Evolutionary conservation across 1,284 basidiomycete species (phyloP), one percentile per base, ranked within the genome.

Genomic region (Ustilago nuda): DNA sequence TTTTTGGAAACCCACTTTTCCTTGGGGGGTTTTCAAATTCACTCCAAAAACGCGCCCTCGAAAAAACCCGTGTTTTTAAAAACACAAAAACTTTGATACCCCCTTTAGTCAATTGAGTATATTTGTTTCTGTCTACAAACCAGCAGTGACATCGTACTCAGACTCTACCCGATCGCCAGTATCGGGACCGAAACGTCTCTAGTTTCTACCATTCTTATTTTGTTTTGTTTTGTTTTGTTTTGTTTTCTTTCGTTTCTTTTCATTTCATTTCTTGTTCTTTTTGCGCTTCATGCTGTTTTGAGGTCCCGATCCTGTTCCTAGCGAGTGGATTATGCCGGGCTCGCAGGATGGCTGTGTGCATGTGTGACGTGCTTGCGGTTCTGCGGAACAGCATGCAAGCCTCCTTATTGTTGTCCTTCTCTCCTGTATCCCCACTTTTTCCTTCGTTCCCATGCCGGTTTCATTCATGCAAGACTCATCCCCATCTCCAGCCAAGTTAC

Each of bases 281-380:
- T 19, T 30, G n/a, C 11, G 17, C 45, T 27, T 17, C 13, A 19
- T 54, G 52, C 36, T 33, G 8, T 8, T 13, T 57, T 57, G 35
- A 46, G 41, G 35, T 32, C 46, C 52, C 57, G 39, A 56, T 1
- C 12, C 23, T 23, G 66, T 58, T 68, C 66, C 66, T 68, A 54
- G 66, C 51, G 23, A 65, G 63, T 51, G 64, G 64, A 51, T 57
- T 43, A 56, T 15, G 33, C 39, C 39, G 48, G 11, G 15, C 32
- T n/a, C 32, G 36, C 48, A 35, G n/a, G 35, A 35, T 32, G 57
- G 57, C 46, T 50, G 53, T n/a, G 51, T 35, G 51, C 51, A 53
- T 55, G 53, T 55, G 53, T 36, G 19, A 55, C 35, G 36, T 55
- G 33, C 32, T 9, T 35, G 55, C 61, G 61, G 61, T 46, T 64